Evolutionary conservation across 2,329 filamentous ascomycete species (phyloP).

Genomic region (Colletotrichum sp.): DNA sequence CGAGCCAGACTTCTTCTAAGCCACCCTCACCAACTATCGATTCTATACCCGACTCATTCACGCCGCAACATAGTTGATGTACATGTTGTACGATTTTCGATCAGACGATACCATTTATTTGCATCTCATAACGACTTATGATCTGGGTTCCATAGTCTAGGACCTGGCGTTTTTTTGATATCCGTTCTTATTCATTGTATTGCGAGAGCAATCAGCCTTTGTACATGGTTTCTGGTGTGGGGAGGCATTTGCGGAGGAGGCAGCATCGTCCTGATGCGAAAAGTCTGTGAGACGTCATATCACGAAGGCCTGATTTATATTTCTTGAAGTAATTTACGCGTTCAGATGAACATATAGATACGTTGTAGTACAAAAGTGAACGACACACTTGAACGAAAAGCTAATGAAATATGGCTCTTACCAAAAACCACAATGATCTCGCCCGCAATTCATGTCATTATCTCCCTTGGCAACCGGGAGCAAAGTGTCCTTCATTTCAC

Average conservation of each 20-base stretch:
- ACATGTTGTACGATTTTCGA: slow-evolving; percentile 19
- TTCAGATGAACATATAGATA: slow-evolving; percentile 17
- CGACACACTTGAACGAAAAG: not conserved
- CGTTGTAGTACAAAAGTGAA: slow-evolving; percentile 5
- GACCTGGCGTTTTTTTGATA: slow-evolving; percentile 17
- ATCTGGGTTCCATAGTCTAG: slow-evolving; percentile 9
- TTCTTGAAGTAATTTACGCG: not conserved
- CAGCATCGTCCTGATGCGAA: not conserved
- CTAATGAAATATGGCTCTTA: not conserved
- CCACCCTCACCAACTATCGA: not conserved
- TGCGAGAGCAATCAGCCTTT: not conserved
- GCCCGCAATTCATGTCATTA: not conserved
- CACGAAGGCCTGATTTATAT: not conserved
- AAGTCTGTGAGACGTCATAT: not conserved
- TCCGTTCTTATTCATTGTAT: slow-evolving; percentile 8
- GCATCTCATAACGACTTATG: slow-evolving; percentile 22
- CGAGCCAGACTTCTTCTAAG: not conserved
- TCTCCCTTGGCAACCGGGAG: not conserved
- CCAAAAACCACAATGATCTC: not conserved
- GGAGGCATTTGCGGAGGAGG: not conserved
- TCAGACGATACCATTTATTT: slow-evolving; percentile 19
- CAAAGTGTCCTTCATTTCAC: not conserved
- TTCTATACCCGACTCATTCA: slow-evolving; percentile 11
- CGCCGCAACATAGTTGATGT: slow-evolving; percentile 3
- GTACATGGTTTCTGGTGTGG: not conserved